These are phyloP conservation scores for Aspergillus hancockii DNA, from an alignment of 495 filamentous ascomycete genomes.

Conservation along the genomic window DNA sequence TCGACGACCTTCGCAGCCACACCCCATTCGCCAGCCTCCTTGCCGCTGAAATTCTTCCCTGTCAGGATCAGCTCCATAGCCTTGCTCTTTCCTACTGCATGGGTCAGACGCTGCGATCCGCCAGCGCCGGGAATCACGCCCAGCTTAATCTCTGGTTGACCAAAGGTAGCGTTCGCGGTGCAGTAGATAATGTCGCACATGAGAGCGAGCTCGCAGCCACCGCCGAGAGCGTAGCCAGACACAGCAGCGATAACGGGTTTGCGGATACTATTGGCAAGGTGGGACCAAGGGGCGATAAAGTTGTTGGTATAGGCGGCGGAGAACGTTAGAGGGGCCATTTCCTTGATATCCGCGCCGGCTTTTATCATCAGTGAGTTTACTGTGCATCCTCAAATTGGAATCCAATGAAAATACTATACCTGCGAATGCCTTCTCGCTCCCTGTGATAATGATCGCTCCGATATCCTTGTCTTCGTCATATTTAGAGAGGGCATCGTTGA, in stretches of 20 bases:
- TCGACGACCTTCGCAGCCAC: conserved; percentile 81
- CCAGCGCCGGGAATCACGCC: conserved; percentile 92
- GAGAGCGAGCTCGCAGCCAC: conserved; percentile 95
- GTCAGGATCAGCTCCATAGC: conserved; percentile 96
- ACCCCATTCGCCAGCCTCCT: conserved; percentile 86
- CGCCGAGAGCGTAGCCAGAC: conserved; percentile 89
- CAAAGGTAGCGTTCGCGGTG: conserved; percentile 78
- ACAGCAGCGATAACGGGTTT: conserved; percentile 94
- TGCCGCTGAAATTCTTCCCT: conserved; percentile 75
- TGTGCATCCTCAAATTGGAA: neutral
- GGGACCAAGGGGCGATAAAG: conserved; percentile 93
- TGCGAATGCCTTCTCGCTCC: conserved; percentile 84
- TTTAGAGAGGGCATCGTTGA: conserved; percentile 76
- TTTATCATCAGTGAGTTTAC: conserved; percentile 5
- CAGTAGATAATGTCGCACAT: conserved; percentile 97
- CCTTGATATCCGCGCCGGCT: conserved; percentile 97
- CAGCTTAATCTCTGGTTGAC: conserved; percentile 94
- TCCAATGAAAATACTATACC: conserved; percentile 34
- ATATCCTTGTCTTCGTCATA: conserved; percentile 71
- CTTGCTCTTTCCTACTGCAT: conserved; percentile 81
- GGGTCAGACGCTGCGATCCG: conserved; percentile 84
- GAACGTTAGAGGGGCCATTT: conserved; percentile 93
- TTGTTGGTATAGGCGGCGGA: conserved; percentile 76
- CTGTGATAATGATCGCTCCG: conserved; percentile 82
- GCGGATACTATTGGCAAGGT: conserved; percentile 75